Evolutionary conservation across 1,139 yeast species (phyloP).

Genomic region (Debaryomycetaceae sp.): DNA sequence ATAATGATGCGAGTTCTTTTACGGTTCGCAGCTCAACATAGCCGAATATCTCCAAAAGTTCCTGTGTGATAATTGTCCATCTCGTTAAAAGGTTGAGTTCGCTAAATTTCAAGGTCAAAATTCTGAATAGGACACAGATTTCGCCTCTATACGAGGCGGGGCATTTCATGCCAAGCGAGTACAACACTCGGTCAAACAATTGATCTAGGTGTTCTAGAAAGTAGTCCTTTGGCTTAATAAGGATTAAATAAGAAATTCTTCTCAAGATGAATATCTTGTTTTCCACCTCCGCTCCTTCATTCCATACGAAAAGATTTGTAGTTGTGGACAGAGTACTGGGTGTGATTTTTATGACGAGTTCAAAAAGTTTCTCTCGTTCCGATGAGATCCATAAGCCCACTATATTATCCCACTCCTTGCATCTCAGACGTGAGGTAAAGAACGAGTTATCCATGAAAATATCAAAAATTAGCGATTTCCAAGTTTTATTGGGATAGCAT

Average conservation of each 20-base stretch:
- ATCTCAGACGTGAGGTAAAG: conserved; percentile 30
- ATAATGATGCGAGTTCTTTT: conserved; percentile 30
- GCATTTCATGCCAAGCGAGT: conserved; percentile 30
- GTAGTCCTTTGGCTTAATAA: conserved; percentile 58
- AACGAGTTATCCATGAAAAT: conserved; percentile 47
- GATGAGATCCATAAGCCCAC: conserved; percentile 52
- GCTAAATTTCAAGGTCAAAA: conserved; percentile 57
- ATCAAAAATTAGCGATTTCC: conserved; percentile 54
- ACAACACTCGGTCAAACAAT: conserved; percentile 48
- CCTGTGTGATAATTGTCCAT: conserved; percentile 69
- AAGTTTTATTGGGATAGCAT: conserved; percentile 35
- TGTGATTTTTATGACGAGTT: conserved; percentile 49
- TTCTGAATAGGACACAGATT: conserved; percentile 57
- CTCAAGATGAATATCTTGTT: conserved; percentile 47
- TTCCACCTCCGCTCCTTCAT: conserved; percentile 61
- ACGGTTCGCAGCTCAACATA: conserved; percentile 26
- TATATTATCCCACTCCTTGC: conserved; percentile 45
- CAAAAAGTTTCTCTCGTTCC: conserved; percentile 60
- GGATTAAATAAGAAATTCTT: conserved; percentile 58
- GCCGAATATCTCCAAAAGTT: conserved; percentile 52
- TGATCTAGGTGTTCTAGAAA: conserved; percentile 49
- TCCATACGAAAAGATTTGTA: conserved; percentile 69
- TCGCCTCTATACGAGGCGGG: conserved; percentile 41
- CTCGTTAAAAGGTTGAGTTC: conserved; percentile 62
- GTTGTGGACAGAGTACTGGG: conserved; percentile 48